Evolutionary conservation across 768 basidiomycete species (phyloP).

Genomic region (Leccinum fibrillosum): DNA sequence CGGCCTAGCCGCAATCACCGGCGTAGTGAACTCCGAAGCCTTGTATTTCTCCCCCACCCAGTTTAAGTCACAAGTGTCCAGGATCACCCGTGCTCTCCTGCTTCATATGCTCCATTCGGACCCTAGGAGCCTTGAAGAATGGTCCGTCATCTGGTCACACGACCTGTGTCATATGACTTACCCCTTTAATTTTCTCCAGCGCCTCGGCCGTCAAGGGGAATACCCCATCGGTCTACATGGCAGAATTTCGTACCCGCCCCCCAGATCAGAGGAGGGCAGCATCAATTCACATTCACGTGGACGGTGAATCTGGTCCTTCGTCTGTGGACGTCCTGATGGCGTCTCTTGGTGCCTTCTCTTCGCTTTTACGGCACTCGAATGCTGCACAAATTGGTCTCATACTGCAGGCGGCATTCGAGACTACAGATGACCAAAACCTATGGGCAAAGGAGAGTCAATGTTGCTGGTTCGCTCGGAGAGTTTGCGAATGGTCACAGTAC

Average conservation of each 20-base stretch:
- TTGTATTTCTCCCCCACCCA: conserved; percentile 69
- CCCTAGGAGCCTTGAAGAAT: conserved; percentile 56
- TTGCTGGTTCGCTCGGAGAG: conserved; percentile 75
- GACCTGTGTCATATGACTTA: not conserved
- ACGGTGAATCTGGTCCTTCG: conserved; percentile 84
- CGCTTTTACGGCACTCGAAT: conserved; percentile 72
- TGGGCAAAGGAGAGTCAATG: conserved; percentile 75
- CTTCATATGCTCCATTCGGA: conserved; percentile 63
- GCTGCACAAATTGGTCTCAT: conserved; percentile 69
- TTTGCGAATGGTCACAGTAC: conserved; percentile 86
- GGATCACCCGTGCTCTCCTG: conserved; percentile 71
- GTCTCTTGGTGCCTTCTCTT: conserved; percentile 65
- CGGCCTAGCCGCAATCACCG: conserved; percentile 79
- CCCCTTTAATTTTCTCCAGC: conserved; percentile 33
- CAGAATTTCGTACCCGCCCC: conserved; percentile 81
- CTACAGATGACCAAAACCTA: conserved; percentile 54
- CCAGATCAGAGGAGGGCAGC: conserved; percentile 78
- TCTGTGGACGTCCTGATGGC: conserved; percentile 71
- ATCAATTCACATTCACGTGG: conserved; percentile 84
- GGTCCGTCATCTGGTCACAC: conserved; percentile 41
- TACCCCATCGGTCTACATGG: conserved; percentile 73
- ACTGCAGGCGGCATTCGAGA: conserved; percentile 70
- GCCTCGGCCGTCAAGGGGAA: conserved; percentile 61
- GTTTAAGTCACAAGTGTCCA: conserved; percentile 67
- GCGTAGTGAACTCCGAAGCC: conserved; percentile 80